Base-by-base conservation (phyloP, 208 protist genomes). In the Vickermania ingenoplastis region DNA sequence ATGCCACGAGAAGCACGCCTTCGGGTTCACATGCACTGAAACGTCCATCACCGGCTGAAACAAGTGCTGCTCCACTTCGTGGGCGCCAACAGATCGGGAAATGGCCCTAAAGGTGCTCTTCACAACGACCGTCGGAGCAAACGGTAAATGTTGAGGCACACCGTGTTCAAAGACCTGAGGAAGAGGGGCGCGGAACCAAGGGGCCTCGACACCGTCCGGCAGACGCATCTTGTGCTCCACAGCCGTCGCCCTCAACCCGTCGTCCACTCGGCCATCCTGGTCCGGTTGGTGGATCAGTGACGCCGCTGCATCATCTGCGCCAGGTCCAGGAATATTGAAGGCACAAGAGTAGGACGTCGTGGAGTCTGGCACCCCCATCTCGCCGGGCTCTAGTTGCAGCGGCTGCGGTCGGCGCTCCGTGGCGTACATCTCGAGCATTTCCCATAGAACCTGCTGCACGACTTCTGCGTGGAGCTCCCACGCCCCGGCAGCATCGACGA, bases 381-480 rank as follows among this genome's bases (percentile, higher is more conserved):
- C 89, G 0, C 79, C 75, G 2, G 86, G 76, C 24, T 65, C 50
- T 17, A 92, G 55, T 2, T 78, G 53, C 56, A 93, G 61, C 30
- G 86, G 71, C 72, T 95, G 89, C 49, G 76, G 57, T 1, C 41
- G 61, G 4, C 81, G 69, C 71, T 92, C 84, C 7, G 90, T 80
- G 3, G 76, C 89, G 62, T 92, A 77, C 53, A 89, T 61, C 64
- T 95, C 86, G 11, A 95, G 65, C 81, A 95, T 87, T 70, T 95
- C 86, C 56, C 74, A 73, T 3, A 93, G 53, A 3, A 95, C 82
- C 55, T 92, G 86, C 70, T 82, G 77, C 27, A 89, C 71, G 5
- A 92, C 81, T 0, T 62, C 76, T 4, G 77, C 73, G 56, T 95
- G 89, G 49, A 91, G 53, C 57, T 89, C 77, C 86, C 89, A 95